Evolutionary conservation across 2,329 filamentous ascomycete genomes (phyloP).

Genomic region (Falciphora oryzae): DNA sequence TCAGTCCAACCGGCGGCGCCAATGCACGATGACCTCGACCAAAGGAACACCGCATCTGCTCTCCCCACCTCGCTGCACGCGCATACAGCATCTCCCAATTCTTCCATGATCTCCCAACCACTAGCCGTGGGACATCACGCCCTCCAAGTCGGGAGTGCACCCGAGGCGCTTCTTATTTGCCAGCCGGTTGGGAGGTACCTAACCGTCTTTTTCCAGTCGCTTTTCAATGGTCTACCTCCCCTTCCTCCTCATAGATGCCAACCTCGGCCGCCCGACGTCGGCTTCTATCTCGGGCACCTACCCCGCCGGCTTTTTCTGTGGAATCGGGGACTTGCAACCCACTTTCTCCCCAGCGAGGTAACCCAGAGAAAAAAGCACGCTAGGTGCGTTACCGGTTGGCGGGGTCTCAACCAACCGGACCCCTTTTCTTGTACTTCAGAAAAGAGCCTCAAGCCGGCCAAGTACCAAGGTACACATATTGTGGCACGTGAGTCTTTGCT

Average conservation of each 20-base stretch:
- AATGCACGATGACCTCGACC: constrained; percentile 11
- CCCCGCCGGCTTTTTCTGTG: neutral
- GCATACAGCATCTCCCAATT: neutral
- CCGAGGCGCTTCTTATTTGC: neutral
- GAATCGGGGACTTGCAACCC: neutral
- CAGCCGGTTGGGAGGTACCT: neutral
- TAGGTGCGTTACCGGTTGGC: neutral
- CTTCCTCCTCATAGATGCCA: neutral
- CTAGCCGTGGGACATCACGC: too few relatives aligned
- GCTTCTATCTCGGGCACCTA: neutral
- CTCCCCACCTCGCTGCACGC: neutral
- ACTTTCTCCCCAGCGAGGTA: neutral
- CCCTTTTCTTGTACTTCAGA: neutral
- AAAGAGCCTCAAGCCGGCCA: neutral
- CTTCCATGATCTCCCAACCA: neutral
- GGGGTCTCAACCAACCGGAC: neutral
- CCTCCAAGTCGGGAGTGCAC: neutral
- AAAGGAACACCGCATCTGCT: neutral
- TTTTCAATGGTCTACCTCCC: neutral
- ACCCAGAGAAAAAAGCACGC: neutral
- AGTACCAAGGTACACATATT: neutral
- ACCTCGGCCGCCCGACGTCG: too few relatives aligned
- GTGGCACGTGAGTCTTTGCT: neutral
- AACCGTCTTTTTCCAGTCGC: neutral
- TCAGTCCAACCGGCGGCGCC: constrained; percentile 7